Base-by-base conservation (phyloP, 345 rosid species). In the Trapa bicornis region DNA sequence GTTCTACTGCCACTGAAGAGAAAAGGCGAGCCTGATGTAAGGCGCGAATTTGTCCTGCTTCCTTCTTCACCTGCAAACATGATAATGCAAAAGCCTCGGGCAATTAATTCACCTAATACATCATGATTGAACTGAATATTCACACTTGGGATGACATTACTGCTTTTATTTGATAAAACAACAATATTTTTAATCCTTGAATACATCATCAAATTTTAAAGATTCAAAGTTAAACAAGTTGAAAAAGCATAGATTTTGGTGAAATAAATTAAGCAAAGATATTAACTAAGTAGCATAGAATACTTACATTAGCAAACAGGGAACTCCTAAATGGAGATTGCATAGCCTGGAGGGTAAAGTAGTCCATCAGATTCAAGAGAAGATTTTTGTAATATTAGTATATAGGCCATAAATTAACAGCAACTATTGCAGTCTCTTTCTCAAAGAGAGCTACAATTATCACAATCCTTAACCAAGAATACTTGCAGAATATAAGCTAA, bases 311-410 rank as follows among this genome's bases (percentile, higher is more conserved):
- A 70, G 87, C 76, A 68, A 93, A 78, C 96, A 93, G 95, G 77
- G 89, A 93, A 80, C 80, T 73, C 78, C 97, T 86, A 73, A 93
- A 93, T 42, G 97, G 98, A 7, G 98, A 87, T 72, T 93, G 98
- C 91, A 74, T 64, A 3, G 81, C 86, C 98, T 93, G 83, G 75
- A n/a, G 56, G 37, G 14, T 52, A 16, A 67, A 66, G 72, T 0
- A 47, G 13, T 32, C 48, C 50, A 41, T 41, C 32, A 47, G 16
- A 54, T 17, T 42, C 11, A 70, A 33, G 37, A n/a, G 32, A 54
- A n/a, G 39, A 56, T 22, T 22, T 22, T 29, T 29, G 29, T 7
- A 4, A 57, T 57, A 12, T 47, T 47, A 52, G 57, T 52, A 52
- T 16, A 52, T 57, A 33, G 5, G 14, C 61, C 36, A 57, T 0